Evolutionary conservation across 176 grass and related monocot genomes (phyloP), one percentile per base, ranked within the genome.

Genomic region (Oryza australiensis): DNA sequence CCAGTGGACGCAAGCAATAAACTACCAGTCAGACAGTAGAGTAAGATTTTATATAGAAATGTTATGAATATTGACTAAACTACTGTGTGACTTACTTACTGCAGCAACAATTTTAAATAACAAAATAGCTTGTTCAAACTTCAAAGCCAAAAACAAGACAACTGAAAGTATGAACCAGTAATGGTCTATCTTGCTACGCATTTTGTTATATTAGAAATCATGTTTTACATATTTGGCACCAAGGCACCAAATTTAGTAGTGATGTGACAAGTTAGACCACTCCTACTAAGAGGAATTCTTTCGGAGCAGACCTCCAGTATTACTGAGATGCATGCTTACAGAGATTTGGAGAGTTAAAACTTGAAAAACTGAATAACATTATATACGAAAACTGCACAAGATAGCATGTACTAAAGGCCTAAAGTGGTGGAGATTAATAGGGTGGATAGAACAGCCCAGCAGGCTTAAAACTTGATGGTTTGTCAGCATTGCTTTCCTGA

Each of bases 71-170:
- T 12, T 27, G 32, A 9, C 55, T 73, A 71, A 63, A 63, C 18
- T 11, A 20, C 4, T 0, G 26, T 12, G 1, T 41, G 26, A 41
- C 29, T 68, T 79, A 69, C 27, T 23, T 30, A 4, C 33, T 81
- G 35, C 18, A 70, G 49, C 46, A 9, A 70, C 57, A 81, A 60
- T 81, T 81, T 40, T 6, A 41, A 81, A 62, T 68, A 60, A 41
- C 37, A 26, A 9, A 71, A 81, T 30, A 68, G 5, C 26, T 79
- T 79, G 27, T 22, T 46, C 28, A 64, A 66, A 66, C 59, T 53
- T 20, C 48, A 53, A 53, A 18, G 16, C 18, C 41, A 48, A 78
- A 78, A 66, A 64, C 35, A 77, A 64, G 75, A 64, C 37, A 77
- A 16, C 35, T 77, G 24, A 24, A 62, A 9, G 45, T 48, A 18